Conservation (phyloP, 306 rosid genomes). For the Crotalaria pallida region DNA sequence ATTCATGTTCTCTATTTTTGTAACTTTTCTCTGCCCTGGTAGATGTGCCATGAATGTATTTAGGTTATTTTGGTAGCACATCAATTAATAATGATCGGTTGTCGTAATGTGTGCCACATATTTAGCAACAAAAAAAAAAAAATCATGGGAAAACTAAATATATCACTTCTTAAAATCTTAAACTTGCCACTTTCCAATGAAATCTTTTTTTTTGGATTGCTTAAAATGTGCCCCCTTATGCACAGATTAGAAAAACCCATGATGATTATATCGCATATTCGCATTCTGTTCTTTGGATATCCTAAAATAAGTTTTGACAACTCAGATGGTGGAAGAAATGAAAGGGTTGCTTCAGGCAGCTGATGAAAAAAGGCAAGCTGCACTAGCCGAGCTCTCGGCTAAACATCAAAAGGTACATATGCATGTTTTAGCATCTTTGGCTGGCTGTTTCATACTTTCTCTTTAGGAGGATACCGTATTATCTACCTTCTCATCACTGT, state of each 20-base stretch:
- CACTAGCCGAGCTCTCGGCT: conserved; percentile 78
- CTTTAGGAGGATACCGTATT: background rate
- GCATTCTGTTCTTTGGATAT: conserved; percentile 20
- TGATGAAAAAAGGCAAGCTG: conserved; percentile 85
- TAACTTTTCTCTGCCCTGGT: background rate
- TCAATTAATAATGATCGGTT: background rate
- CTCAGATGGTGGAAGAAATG: conserved; percentile 85
- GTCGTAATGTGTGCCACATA: no score
- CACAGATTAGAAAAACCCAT: no score
- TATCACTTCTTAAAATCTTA: no score
- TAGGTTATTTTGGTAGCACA: conserved; percentile 1
- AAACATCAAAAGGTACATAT: conserved; percentile 81
- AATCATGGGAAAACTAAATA: no score
- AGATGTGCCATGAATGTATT: background rate
- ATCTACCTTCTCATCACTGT: background rate
- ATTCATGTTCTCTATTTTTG: background rate
- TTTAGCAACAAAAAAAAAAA: no score
- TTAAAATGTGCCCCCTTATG: no score
- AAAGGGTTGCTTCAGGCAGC: conserved; percentile 74
- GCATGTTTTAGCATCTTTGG: conserved; percentile 12
- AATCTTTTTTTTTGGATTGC: no score
- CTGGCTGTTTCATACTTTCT: conserved; percentile 6
- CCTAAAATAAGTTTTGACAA: conserved; percentile 21
- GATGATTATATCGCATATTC: no score
- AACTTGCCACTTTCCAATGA: no score